phyloP scores from a whole-genome alignment of 2,329 filamentous ascomycete species.

The Talaromyces sp. region DNA sequence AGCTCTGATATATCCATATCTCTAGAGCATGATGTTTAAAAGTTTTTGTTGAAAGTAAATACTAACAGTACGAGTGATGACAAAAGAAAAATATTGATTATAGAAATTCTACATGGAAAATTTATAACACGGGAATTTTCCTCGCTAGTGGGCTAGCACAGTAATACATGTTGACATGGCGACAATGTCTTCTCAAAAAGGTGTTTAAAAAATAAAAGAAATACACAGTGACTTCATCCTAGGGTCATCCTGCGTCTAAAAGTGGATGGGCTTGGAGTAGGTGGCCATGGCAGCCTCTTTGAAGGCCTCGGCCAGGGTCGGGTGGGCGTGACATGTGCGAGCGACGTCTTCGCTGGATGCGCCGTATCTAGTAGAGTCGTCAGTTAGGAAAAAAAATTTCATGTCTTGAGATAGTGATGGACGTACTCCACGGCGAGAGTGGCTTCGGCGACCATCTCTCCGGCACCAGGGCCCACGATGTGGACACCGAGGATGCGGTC shows the following conservation, averaged over 20 bases:
- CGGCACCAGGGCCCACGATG: constrained; percentile 92
- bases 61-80: neutral
- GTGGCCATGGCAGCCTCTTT: constrained; percentile 99
- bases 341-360: constrained; percentile 92
- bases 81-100: constrained; percentile 2
- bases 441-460: constrained; percentile 99
- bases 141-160: constrained; percentile 8
- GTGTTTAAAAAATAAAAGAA: constrained; percentile 21
- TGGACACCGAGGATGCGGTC: constrained; percentile 93
- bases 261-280: constrained; percentile 92
- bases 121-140: constrained; percentile 1
- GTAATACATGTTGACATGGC: constrained; percentile 9
- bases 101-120: constrained; percentile 10
- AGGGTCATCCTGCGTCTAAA: constrained; percentile 48
- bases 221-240: constrained; percentile 31
- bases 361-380: constrained; percentile 58
- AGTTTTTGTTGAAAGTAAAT: neutral
- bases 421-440: constrained; percentile 74
- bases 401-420: neutral
- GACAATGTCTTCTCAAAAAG: neutral
- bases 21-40: neutral
- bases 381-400: neutral
- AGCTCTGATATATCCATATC: constrained; percentile 14
- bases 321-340: constrained; percentile 93
- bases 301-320: constrained; percentile 93